Conservation (phyloP, 805 yeast genomes). For the Candida pini region DNA sequence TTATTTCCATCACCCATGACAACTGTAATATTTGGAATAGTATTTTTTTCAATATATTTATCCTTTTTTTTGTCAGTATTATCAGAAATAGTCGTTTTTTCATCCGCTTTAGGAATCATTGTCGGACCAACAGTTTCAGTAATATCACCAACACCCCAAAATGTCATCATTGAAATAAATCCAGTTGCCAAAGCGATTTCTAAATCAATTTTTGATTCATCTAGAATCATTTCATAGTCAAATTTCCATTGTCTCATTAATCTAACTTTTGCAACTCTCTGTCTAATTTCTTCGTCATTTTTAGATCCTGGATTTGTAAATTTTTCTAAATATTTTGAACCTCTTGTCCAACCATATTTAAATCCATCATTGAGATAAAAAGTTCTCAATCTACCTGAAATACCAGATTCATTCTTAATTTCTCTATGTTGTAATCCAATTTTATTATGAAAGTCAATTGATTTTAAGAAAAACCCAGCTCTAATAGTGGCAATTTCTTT, state of each 20-base stretch:
- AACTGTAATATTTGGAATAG: constrained; percentile 23
- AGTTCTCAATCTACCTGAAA: constrained; percentile 36
- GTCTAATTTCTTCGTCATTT: constrained; percentile 48
- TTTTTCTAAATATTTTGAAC: constrained; percentile 45
- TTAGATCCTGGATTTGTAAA: constrained; percentile 52
- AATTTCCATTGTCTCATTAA: constrained; percentile 53
- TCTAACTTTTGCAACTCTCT: constrained; percentile 49
- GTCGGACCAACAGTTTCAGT: constrained; percentile 54
- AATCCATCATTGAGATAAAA: constrained; percentile 50
- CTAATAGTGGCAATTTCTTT: constrained; percentile 45
- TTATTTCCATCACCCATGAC: constrained; percentile 25
- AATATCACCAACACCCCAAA: constrained; percentile 55
- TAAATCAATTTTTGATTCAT: constrained; percentile 40
- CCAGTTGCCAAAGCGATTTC: constrained; percentile 55
- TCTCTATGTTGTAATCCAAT: constrained; percentile 40
- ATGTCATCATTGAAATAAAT: constrained; percentile 58
- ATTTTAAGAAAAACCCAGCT: constrained; percentile 40
- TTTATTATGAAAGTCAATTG: constrained; percentile 45
- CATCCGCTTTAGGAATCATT: constrained; percentile 9
- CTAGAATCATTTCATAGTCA: constrained; percentile 54
- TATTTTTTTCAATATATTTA: too few species aligned
- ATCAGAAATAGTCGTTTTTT: too few species aligned
- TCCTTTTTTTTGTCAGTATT: too few species aligned
- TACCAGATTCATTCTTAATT: constrained; percentile 32
- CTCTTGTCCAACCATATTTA: constrained; percentile 51